Conservation (phyloP, 2,329 filamentous ascomycete species). For the Mariannaea sp. region DNA sequence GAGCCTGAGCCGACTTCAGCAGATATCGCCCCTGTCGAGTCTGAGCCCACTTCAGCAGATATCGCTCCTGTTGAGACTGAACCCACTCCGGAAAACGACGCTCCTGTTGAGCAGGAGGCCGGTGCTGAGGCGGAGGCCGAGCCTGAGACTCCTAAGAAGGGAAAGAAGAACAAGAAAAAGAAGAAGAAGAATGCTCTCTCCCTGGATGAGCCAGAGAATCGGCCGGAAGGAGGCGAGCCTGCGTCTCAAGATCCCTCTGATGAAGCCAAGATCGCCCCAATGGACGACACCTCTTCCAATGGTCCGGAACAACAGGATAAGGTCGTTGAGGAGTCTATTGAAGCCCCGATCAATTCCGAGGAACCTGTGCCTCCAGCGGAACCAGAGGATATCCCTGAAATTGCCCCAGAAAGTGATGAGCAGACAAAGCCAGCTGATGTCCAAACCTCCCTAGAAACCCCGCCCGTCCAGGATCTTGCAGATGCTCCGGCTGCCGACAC, state of each 20-base stretch:
- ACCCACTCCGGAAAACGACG: conserved; percentile 7
- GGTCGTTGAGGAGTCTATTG: conserved; percentile 9
- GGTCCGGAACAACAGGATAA: conserved; percentile 9
- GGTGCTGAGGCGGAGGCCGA: conserved; percentile 5
- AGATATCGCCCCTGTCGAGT: not conserved
- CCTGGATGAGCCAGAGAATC: conserved; percentile 25
- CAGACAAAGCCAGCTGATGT: conserved; percentile 36
- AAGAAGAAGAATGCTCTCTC: conserved; percentile 32
- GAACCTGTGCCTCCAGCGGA: conserved; percentile 16
- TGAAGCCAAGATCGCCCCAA: conserved; percentile 5
- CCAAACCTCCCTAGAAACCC: conserved; percentile 30
- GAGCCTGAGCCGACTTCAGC: not conserved
- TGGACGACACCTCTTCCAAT: conserved; percentile 15
- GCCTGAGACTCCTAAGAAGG: conserved; percentile 25
- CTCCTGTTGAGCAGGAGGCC: conserved; percentile 1
- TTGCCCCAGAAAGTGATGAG: conserved; percentile 27
- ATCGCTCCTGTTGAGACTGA: too few relatives aligned
- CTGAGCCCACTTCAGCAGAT: too few relatives aligned
- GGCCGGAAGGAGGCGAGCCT: conserved; percentile 23
- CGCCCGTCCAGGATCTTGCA: conserved; percentile 27
- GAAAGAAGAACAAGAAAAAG: conserved; percentile 48
- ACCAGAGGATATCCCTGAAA: conserved; percentile 28
- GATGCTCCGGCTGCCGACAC: conserved; percentile 22
- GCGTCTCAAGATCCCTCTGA: conserved; percentile 18
- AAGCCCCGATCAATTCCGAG: conserved; percentile 14